These are phyloP conservation scores for Jaltomata sinuosa DNA, from an alignment of 257 asterid genomes.

Conservation along the genomic window DNA sequence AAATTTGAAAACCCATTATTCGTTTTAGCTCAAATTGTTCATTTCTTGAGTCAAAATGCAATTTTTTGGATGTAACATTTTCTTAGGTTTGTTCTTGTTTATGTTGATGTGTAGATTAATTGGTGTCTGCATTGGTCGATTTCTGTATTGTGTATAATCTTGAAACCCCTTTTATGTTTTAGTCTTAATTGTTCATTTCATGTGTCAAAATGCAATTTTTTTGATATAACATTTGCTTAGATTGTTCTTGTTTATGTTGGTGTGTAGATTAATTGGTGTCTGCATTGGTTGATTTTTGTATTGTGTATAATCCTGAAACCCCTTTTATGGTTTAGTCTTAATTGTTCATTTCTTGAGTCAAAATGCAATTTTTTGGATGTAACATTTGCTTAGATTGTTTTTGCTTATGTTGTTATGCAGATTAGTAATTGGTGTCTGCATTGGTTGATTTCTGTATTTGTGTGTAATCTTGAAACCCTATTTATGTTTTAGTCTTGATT, in stretches of 20 bases:
- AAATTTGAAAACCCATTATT: background rate
- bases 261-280: background rate
- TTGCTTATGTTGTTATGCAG: background rate
- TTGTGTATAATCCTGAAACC: background rate
- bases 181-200: background rate
- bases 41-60: background rate
- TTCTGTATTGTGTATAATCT: background rate
- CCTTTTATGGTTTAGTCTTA: background rate
- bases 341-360: background rate
- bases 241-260: background rate
- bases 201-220: background rate
- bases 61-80: background rate
- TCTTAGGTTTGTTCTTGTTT: background rate
- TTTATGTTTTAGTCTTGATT: background rate
- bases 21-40: too few relatives aligned
- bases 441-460: background rate
- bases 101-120: background rate
- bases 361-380: background rate
- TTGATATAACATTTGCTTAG: background rate
- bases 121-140: background rate
- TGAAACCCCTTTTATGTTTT: background rate
- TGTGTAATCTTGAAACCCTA: background rate
- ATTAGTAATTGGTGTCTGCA: background rate
- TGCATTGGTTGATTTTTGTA: background rate
- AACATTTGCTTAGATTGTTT: background rate